A percentile compares a stretch with the other conserved stretches of the same genome.
phyloP scores from a whole-genome alignment of 352 stramenopile genomes.

The Phytopythium montanum region DNA sequence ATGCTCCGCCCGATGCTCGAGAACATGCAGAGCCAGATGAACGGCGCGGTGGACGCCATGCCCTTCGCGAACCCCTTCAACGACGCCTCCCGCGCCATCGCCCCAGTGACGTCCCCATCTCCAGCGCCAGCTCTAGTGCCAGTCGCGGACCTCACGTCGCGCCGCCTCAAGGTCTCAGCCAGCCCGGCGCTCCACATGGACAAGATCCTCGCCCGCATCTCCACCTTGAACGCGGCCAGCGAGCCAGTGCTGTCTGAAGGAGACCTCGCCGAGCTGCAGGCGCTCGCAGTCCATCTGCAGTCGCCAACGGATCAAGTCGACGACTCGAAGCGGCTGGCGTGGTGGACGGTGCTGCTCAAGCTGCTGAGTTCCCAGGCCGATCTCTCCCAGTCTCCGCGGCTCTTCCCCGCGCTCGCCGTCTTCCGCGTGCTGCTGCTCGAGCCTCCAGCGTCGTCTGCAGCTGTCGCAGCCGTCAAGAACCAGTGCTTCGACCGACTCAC shows the following conservation, averaged over 20 bases:
- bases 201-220: conserved; percentile 40
- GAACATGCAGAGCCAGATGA: conserved; percentile 82
- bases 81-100: conserved; percentile 34
- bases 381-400: conserved; percentile 17
- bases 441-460: conserved; percentile 13
- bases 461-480: conserved; percentile 30
- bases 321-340: conserved; percentile 12
- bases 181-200: conserved; percentile 43
- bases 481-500: conserved; percentile 52
- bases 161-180: conserved; percentile 55
- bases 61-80: conserved; percentile 75
- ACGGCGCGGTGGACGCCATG: conserved; percentile 33
- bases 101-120: background rate
- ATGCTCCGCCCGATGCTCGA: conserved; percentile 82
- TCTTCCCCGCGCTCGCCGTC: conserved; percentile 56
- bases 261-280: conserved; percentile 15
- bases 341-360: conserved; percentile 43
- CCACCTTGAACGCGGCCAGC: conserved; percentile 21
- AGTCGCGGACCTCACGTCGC: conserved; percentile 24
- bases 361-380: conserved; percentile 29
- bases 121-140: background rate
- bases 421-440: conserved; percentile 61
- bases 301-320: conserved; percentile 9
- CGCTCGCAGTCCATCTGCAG: conserved; percentile 6
- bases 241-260: conserved; percentile 21